A percentile compares a stretch with the other conserved stretches of the same genome.
These are phyloP conservation scores for Lentinula raphanica DNA, from an alignment of 768 basidiomycete genomes.

Conservation along the genomic window DNA sequence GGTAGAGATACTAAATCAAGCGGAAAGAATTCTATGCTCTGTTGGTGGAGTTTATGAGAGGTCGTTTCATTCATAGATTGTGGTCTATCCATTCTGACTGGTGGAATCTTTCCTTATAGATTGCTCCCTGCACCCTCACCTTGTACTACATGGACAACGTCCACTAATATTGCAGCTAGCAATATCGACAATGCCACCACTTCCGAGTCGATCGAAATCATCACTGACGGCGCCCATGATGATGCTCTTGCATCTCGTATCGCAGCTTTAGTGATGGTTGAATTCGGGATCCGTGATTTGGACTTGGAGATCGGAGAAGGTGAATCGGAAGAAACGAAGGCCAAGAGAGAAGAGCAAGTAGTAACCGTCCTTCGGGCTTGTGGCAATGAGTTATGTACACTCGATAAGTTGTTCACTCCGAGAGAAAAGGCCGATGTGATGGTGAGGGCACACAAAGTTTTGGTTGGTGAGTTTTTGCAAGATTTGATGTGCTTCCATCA, in stretches of 20 bases:
- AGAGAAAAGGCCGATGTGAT: constrained; percentile 75
- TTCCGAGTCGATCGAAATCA: neutral
- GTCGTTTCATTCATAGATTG: constrained; percentile 33
- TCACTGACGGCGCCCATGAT: constrained; percentile 79
- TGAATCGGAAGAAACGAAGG: neutral
- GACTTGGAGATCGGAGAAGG: constrained; percentile 67
- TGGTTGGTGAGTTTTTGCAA: constrained; percentile 62
- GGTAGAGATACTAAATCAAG: constrained; percentile 54
- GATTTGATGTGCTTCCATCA: neutral
- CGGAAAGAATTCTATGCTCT: constrained; percentile 68
- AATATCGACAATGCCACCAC: neutral
- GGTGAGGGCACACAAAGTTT: constrained; percentile 77
- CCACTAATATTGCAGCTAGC: neutral
- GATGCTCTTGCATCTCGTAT: constrained; percentile 85
- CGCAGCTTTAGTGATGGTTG: constrained; percentile 87
- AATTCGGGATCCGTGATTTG: constrained; percentile 82
- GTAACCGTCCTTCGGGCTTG: constrained; percentile 65
- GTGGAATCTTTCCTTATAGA: neutral
- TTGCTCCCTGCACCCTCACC: constrained; percentile 43
- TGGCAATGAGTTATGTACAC: constrained; percentile 61
- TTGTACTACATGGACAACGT: neutral
- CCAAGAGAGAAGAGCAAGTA: constrained; percentile 35
- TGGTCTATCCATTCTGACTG: neutral
- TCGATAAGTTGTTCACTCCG: constrained; percentile 49
- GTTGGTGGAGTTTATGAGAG: constrained; percentile 71